Conservation (phyloP, 306 rosid species). For the Quercus alba region DNA sequence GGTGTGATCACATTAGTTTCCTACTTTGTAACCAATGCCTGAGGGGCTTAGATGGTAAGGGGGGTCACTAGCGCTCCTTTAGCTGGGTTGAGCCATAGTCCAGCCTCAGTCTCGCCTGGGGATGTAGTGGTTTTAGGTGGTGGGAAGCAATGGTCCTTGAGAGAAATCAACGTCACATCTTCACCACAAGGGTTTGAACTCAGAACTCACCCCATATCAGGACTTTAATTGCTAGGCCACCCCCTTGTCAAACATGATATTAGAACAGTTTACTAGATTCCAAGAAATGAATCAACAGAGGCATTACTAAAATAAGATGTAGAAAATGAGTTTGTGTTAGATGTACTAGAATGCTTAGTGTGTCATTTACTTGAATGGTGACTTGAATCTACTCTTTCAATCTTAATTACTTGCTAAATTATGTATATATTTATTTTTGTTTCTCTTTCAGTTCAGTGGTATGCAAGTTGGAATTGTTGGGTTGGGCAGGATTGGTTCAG, state of each 20-base stretch:
- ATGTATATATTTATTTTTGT: conserved; percentile 3
- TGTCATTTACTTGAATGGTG: not conserved
- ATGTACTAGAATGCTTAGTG: not conserved
- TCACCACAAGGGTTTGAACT: too few relatives aligned
- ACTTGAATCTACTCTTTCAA: not conserved
- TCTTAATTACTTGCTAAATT: not conserved
- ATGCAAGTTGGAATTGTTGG: conserved; percentile 70
- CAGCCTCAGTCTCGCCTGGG: too few relatives aligned
- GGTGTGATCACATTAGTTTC: too few relatives aligned
- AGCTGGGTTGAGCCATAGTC: too few relatives aligned
- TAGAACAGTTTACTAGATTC: not conserved
- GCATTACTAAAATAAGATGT: not conserved
- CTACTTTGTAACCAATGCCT: too few relatives aligned
- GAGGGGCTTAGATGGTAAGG: too few relatives aligned
- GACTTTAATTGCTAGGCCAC: too few relatives aligned
- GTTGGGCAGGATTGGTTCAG: conserved; percentile 72
- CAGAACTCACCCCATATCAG: too few relatives aligned
- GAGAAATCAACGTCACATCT: too few relatives aligned
- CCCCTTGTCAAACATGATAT: not conserved
- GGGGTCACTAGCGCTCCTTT: too few relatives aligned
- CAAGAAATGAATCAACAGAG: not conserved
- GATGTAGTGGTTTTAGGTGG: too few relatives aligned
- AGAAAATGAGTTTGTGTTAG: not conserved
- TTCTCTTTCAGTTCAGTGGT: conserved; percentile 58
- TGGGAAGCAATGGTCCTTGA: too few relatives aligned